Base-by-base conservation (phyloP, 768 basidiomycete species). In the Pleurotus djamor region DNA sequence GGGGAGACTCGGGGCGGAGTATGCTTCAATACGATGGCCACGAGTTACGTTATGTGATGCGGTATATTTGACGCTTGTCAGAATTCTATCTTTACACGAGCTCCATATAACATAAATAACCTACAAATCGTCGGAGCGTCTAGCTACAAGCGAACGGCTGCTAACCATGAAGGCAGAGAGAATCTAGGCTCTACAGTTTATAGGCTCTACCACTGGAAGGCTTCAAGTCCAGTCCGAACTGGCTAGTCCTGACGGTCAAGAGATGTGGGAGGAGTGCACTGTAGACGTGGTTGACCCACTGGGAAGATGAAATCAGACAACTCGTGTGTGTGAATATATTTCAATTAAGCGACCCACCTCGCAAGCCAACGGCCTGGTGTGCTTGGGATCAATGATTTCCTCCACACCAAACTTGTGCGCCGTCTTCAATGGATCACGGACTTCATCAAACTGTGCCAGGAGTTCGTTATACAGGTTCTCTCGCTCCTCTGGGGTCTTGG, bases 361-460 rank as follows among this genome's bases (percentile, higher is more conserved):
- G 58, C 75, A 77, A 32, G 62, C 72, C 54, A 75, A 47, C 3
- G 68, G 67, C 36, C 76, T 68, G 1, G 76, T 78, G 67, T 75
- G 72, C 52, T 73, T 65, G 4, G 75, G 75, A 61, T 78, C 76
- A 49, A 76, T 75, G 32, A 78, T 75, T 62, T 78, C 76, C 58
- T 78, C 74, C 4, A 78, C 64, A 1, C 74, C 74, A 63, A 78
- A 76, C 59, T 68, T 68, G 59, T 76, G 70, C 1, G 75, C 74
- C 1, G 75, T 76, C 64, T 70, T 76, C 59, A 72, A 21, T 4
- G 76, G 76, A 47, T 68, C 75, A 49, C 76, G 65, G 0, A 76
- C 72, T 21, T 72, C 69, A 44, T 76, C 76, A 49, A 78, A 74
- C 56, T 74, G 66, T 1, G 55, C 65, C 48, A 75, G 58, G 0